Evolutionary conservation across 306 rosid genomes (phyloP).

Genomic region (Quercus robur): DNA sequence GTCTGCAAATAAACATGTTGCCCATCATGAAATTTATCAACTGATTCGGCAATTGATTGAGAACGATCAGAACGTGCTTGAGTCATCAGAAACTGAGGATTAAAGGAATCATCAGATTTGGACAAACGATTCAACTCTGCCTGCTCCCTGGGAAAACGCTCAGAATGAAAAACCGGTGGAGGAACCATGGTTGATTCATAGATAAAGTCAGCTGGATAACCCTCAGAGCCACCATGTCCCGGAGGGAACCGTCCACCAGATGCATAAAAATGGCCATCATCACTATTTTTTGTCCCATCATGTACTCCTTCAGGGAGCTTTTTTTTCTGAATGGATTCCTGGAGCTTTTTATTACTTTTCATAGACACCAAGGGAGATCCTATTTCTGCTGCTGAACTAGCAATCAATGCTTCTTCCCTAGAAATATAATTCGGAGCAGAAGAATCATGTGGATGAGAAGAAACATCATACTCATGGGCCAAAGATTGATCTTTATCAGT

Average conservation of each 20-base stretch:
- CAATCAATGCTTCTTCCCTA: conserved; percentile 20
- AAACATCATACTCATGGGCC: conserved; percentile 24
- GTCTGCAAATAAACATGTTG: conserved; percentile 21
- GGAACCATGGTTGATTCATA: conserved; percentile 45
- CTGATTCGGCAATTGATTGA: conserved; percentile 28
- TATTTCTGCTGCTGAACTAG: conserved; percentile 24
- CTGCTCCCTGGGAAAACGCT: conserved; percentile 60
- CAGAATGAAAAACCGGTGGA: conserved; percentile 51
- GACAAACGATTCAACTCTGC: conserved; percentile 55
- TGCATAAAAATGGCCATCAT: conserved; percentile 20
- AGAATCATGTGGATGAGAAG: conserved; percentile 28
- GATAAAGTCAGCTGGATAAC: conserved; percentile 36
- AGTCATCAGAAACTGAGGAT: conserved; percentile 45
- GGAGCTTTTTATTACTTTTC: conserved; percentile 34
- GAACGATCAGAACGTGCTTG: conserved; percentile 42
- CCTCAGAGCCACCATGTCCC: conserved; percentile 32
- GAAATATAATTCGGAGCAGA: conserved; percentile 22
- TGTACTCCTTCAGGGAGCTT: conserved; percentile 19
- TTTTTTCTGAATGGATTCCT: conserved; percentile 27
- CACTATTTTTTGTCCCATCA: conserved; percentile 21
- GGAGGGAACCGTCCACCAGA: conserved; percentile 20
- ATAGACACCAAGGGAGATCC: conserved; percentile 19
- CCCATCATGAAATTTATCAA: conserved; percentile 36
- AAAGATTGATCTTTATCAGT: conserved; percentile 17
- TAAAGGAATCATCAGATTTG: conserved; percentile 56